Conservation (phyloP, 805 yeast genomes). For the Millerozyma acaciae region DNA sequence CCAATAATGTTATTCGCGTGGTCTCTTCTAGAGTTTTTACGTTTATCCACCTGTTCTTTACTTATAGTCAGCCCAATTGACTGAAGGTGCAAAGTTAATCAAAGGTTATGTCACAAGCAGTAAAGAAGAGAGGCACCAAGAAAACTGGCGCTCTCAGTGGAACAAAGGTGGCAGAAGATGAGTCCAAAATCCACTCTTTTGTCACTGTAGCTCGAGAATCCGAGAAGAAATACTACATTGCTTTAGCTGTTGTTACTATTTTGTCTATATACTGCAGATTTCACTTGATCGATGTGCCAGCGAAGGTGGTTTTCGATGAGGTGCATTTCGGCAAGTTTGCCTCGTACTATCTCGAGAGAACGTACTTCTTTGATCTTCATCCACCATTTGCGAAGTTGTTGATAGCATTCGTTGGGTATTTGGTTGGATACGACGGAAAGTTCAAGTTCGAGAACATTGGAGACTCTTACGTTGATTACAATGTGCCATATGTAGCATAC, state of each 20-base stretch:
- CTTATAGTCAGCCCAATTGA: too few relatives aligned
- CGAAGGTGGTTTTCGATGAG: slow-evolving; percentile 80
- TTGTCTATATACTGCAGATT: slow-evolving; percentile 54
- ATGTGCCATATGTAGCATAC: slow-evolving; percentile 83
- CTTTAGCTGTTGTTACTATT: slow-evolving; percentile 35
- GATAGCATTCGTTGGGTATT: slow-evolving; percentile 85
- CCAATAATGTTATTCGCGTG: too few relatives aligned
- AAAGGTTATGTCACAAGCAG: slow-evolving; percentile 24
- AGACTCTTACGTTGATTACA: slow-evolving; percentile 67
- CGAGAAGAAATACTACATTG: slow-evolving; percentile 27
- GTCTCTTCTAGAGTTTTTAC: too few relatives aligned
- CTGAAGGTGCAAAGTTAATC: too few relatives aligned
- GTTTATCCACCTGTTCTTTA: too few relatives aligned
- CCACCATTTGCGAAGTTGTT: slow-evolving; percentile 96
- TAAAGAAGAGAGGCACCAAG: slow-evolving; percentile 27
- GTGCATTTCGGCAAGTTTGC: slow-evolving; percentile 87
- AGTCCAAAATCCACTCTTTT: slow-evolving; percentile 1
- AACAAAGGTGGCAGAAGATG: slow-evolving; percentile 4
- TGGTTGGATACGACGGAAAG: slow-evolving; percentile 86
- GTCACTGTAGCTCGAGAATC: slow-evolving; percentile 19
- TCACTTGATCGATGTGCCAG: slow-evolving; percentile 57
- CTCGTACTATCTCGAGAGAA: slow-evolving; percentile 78
- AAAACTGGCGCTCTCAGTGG: slow-evolving; percentile 9
- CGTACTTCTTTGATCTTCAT: slow-evolving; percentile 93
- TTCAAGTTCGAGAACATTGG: slow-evolving; percentile 92